These are phyloP conservation scores for Diutina mesorugosa DNA, from an alignment of 1,139 yeast genomes.

Conservation along the genomic window DNA sequence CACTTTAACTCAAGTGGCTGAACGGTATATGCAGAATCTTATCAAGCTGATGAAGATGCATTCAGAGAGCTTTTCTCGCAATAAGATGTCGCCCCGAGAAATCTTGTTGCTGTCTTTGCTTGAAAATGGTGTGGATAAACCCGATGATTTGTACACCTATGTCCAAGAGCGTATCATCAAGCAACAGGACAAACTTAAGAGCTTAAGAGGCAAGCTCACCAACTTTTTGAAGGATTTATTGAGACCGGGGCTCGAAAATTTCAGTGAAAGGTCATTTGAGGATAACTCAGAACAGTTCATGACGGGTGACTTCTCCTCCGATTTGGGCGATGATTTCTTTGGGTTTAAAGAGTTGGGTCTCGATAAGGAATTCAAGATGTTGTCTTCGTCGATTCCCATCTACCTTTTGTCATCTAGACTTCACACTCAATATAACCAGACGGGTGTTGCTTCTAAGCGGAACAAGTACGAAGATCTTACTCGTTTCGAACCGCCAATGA, in stretches of 20 bases:
- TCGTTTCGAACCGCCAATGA: conserved; percentile 32
- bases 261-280: conserved; percentile 64
- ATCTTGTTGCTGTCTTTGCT: conserved; percentile 49
- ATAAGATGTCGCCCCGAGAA: conserved; percentile 30
- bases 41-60: conserved; percentile 62
- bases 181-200: conserved; percentile 57
- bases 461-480: conserved; percentile 53
- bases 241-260: conserved; percentile 69
- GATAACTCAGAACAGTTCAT: conserved; percentile 91
- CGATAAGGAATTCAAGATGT: conserved; percentile 83
- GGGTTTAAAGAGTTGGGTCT: conserved; percentile 91
- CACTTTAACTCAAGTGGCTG: conserved; percentile 74
- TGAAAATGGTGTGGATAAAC: conserved; percentile 77
- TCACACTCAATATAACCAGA: conserved; percentile 33
- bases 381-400: conserved; percentile 78
- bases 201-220: conserved; percentile 57
- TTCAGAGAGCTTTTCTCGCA: conserved; percentile 48
- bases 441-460: conserved; percentile 32
- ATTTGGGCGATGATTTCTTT: conserved; percentile 91
- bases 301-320: conserved; percentile 89
- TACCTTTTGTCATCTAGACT: conserved; percentile 76
- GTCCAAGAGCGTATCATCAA: conserved; percentile 62
- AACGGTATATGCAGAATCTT: conserved; percentile 62
- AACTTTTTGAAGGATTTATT: conserved; percentile 66
- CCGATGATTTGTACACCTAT: conserved; percentile 64